Evolutionary conservation across 768 basidiomycete species (phyloP), one percentile per base, ranked within the genome.

Genomic region (Inosperma sp.): DNA sequence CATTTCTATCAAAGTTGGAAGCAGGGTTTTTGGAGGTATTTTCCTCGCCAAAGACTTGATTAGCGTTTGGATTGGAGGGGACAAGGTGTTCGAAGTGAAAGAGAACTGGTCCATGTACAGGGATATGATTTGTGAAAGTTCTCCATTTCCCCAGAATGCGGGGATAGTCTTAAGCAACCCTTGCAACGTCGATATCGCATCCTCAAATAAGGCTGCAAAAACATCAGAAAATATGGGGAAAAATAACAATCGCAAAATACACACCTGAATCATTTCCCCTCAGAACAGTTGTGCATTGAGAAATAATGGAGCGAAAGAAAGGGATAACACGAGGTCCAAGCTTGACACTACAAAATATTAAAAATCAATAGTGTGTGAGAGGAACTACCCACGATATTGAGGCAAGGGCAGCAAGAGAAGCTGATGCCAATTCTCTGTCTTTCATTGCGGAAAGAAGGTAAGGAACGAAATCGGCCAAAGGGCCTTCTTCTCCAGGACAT

Each of bases 241-340:
- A 14, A 17, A 17, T 21, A 27, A n/a, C n/a, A 9, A 22, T 40
- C 2, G 23, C 19, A 22, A 26, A 13, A 19, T 48, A 56, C 59
- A 33, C 54, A 76, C 80, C 60, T 56, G 63, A 63, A 25, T 71
- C 60, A 21, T 62, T 64, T 34, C 77, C 73, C 16, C 70, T 74
- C 39, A 84, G 68, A 23, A 81, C 62, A 17, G 64, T 49, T 27
- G 82, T 68, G 51, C 80, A 80, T 47, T 82, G 74, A 4, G 80
- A 67, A 13, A 88, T 77, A 39, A 94, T 79, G 12, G 81, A 76
- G 46, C 81, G 81, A 68, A 96, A 85, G 67, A 82, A 77, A 4
- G 95, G 92, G 43, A 99, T 92, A 43, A 93, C 75, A 0, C 95
- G 84, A 9, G 94, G 91, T 0, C 90, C 92, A 17, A 97, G 78